Conservation (phyloP, 805 yeast genomes). For the Wickerhamiella australiensis region DNA sequence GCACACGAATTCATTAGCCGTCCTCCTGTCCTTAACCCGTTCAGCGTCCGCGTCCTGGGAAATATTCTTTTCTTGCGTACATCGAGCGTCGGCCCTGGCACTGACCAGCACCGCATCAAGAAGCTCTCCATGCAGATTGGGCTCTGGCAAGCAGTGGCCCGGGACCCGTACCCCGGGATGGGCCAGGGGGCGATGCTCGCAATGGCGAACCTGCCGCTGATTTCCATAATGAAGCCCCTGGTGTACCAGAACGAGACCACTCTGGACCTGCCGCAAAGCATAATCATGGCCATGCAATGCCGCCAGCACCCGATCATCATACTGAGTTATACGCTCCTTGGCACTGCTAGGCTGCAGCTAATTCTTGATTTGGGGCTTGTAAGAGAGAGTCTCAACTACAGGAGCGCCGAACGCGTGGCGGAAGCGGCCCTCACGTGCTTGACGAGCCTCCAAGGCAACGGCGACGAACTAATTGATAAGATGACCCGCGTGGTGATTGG, state of each 20-base stretch:
- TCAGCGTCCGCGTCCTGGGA: slow-evolving; percentile 12
- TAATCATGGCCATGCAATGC: slow-evolving; percentile 9
- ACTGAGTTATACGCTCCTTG: slow-evolving; percentile 12
- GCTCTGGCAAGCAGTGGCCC: slow-evolving; percentile 8
- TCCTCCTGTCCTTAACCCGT: slow-evolving; percentile 10
- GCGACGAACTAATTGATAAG: slow-evolving; percentile 10
- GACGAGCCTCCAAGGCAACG: not conserved
- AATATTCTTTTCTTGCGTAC: slow-evolving; percentile 10
- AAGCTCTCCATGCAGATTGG: slow-evolving; percentile 3
- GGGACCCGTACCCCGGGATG: slow-evolving; percentile 13
- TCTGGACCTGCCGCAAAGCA: not conserved
- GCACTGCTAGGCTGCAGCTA: slow-evolving; percentile 7
- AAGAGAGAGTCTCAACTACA: slow-evolving; percentile 12
- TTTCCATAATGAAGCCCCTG: slow-evolving; percentile 10
- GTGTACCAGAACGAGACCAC: not conserved
- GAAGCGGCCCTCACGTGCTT: slow-evolving; percentile 14
- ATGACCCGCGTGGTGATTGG: slow-evolving; percentile 18
- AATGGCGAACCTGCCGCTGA: slow-evolving; percentile 8
- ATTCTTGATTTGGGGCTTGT: slow-evolving; percentile 11
- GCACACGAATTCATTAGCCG: not conserved
- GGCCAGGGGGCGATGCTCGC: slow-evolving; percentile 15
- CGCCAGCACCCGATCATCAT: slow-evolving; percentile 15
- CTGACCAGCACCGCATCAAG: not conserved
- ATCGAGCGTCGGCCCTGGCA: not conserved
- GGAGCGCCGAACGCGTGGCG: slow-evolving; percentile 13